Conservation (phyloP, 2,329 filamentous ascomycete genomes). For the Orbilia javanica region DNA sequence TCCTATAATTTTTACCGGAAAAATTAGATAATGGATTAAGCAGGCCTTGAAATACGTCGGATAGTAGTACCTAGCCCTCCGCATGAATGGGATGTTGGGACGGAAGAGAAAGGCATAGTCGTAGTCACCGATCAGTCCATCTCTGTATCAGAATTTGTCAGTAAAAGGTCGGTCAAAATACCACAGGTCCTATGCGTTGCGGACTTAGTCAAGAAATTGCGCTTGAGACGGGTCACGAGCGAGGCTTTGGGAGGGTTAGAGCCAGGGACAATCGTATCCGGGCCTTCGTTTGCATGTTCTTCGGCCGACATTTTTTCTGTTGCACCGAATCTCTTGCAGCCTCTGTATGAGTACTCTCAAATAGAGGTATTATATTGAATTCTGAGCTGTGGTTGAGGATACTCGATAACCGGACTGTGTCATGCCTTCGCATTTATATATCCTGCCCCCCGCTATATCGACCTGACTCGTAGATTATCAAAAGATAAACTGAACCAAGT, state of each 20-base stretch:
- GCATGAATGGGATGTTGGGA: constrained; percentile 64
- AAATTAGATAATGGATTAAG: constrained; percentile 61
- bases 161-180: not conserved
- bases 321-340: not conserved
- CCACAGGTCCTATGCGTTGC: not conserved
- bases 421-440: constrained; percentile 20
- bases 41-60: constrained; percentile 50
- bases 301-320: constrained; percentile 35
- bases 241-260: constrained; percentile 47
- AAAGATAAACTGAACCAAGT: constrained; percentile 9
- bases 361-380: constrained; percentile 4
- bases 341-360: not conserved
- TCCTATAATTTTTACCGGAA: constrained; percentile 72
- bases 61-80: constrained; percentile 53
- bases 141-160: constrained; percentile 62
- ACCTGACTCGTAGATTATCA: not conserved
- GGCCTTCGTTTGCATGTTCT: constrained; percentile 50
- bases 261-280: constrained; percentile 54
- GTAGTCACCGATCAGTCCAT: constrained; percentile 85
- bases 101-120: constrained; percentile 91
- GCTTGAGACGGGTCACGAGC: constrained; percentile 40
- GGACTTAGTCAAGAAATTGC: constrained; percentile 48
- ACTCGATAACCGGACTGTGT: not conserved
- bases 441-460: not conserved
- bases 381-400: not conserved